A percentile compares a stretch with the other conserved stretches of the same genome.
These are phyloP conservation scores for Sphaceloma murrayae DNA, from an alignment of 2,329 filamentous ascomycete species.

Conservation along the genomic window DNA sequence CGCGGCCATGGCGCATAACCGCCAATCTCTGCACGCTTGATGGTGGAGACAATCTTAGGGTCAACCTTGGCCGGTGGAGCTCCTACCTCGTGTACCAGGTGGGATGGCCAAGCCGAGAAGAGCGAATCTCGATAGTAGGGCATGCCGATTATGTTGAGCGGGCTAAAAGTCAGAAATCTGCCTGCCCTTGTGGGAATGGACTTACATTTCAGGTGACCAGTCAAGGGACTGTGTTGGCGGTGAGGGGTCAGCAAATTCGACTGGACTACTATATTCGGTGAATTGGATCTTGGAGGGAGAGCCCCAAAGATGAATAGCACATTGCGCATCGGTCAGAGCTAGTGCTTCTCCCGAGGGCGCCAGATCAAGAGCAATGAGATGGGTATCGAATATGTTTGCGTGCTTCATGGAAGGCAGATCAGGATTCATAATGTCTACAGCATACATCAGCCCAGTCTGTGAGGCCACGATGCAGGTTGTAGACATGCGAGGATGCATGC, in stretches of 20 bases:
- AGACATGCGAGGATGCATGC: constrained; percentile 92
- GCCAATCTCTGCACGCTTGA: constrained; percentile 32
- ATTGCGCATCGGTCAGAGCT: constrained; percentile 69
- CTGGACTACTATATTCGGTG: constrained; percentile 67
- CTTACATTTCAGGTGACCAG: constrained; percentile 53
- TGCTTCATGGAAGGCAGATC: constrained; percentile 79
- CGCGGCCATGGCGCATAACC: constrained; percentile 69
- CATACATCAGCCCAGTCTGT: constrained; percentile 84
- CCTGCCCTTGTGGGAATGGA: not conserved
- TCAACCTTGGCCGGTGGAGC: constrained; percentile 72
- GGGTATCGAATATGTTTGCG: constrained; percentile 61
- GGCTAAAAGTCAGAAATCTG: constrained; percentile 38
- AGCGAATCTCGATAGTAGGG: constrained; percentile 85
- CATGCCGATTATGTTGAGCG: constrained; percentile 78
- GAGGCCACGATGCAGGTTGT: constrained; percentile 92
- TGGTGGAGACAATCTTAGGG: constrained; percentile 53
- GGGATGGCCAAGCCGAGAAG: constrained; percentile 80
- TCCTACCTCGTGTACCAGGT: constrained; percentile 74
- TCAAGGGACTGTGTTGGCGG: constrained; percentile 41
- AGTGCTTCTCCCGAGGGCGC: constrained; percentile 81
- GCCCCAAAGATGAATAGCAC: constrained; percentile 76
- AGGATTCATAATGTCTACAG: constrained; percentile 90
- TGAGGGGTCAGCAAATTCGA: constrained; percentile 64
- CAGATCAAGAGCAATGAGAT: constrained; percentile 72
- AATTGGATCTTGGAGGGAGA: constrained; percentile 79